A percentile compares a stretch with the other conserved stretches of the same genome.
phyloP scores from a whole-genome alignment of 129 eudicot species.

The Centaurea solstitialis region DNA sequence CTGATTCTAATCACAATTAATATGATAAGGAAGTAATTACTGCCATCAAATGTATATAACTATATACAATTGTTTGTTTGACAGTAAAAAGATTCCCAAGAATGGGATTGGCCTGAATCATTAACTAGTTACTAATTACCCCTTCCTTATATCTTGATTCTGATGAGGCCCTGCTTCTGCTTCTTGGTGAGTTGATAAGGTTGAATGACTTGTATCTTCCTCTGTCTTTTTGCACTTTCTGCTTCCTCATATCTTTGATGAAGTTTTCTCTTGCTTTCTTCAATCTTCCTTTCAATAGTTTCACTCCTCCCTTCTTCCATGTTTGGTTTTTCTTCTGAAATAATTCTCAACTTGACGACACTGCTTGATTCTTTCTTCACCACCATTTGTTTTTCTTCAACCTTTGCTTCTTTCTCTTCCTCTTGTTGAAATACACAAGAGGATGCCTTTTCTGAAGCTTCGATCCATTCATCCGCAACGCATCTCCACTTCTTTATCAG shows the following conservation, averaged over 20 bases:
- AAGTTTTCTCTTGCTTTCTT: neutral
- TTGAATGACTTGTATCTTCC: neutral
- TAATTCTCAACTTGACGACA: neutral
- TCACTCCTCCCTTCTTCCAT: neutral
- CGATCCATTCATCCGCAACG: neutral
- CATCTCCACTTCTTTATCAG: neutral
- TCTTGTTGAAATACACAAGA: neutral
- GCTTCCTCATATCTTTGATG: neutral
- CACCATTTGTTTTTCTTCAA: too few relatives aligned
- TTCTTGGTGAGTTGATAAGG: neutral
- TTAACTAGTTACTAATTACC: too few relatives aligned
- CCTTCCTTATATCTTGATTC: too few relatives aligned
- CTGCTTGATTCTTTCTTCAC: neutral
- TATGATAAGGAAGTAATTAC: too few relatives aligned
- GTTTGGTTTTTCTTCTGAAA: neutral
- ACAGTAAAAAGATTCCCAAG: too few relatives aligned
- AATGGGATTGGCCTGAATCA: too few relatives aligned
- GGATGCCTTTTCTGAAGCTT: neutral
- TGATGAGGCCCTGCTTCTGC: neutral
- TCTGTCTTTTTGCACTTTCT: neutral
- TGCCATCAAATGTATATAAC: too few relatives aligned
- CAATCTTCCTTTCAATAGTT: neutral
- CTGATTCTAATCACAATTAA: too few relatives aligned
- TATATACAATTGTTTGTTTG: too few relatives aligned
- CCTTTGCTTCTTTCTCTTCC: too few relatives aligned